Conservation (phyloP, 257 asterid genomes). For the Cynanchum wilfordii region DNA sequence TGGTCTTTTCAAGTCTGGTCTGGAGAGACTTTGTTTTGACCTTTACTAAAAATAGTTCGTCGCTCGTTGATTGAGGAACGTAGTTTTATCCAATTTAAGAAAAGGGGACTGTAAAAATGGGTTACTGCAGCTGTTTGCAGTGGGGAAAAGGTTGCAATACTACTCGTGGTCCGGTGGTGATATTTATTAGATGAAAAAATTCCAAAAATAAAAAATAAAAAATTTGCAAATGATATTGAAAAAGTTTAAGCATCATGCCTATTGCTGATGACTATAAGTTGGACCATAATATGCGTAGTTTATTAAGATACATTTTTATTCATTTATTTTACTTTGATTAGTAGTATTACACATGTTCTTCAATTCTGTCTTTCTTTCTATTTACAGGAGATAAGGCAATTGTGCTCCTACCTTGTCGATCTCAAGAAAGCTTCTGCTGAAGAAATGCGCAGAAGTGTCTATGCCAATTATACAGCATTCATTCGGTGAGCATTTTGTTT, state of each 20-base stretch:
- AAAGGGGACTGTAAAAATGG: not conserved
- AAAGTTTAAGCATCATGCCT: not conserved
- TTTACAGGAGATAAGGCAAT: conserved; percentile 88
- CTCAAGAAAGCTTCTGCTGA: conserved; percentile 97
- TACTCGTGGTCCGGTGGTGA: not conserved
- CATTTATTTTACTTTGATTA: not conserved
- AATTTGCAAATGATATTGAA: not conserved
- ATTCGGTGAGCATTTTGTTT: conserved; percentile 61
- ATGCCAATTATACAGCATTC: conserved; percentile 92
- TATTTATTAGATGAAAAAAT: not conserved
- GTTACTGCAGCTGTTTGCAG: not conserved
- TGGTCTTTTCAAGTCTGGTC: not conserved
- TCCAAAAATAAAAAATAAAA: not conserved
- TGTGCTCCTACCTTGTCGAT: conserved; percentile 87
- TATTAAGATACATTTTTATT: not conserved
- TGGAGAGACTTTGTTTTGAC: not conserved
- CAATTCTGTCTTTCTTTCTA: conserved; percentile 1
- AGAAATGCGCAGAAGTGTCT: conserved; percentile 98
- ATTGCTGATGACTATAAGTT: not conserved
- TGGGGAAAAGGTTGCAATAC: not conserved
- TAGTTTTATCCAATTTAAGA: not conserved
- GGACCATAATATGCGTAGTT: not conserved
- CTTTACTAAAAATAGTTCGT: not conserved
- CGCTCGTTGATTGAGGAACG: not conserved
- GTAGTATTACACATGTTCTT: conserved; percentile 6